Evolutionary conservation across 73 alveolate genomes (phyloP).

Genomic region (Blepharisma japonicum): DNA sequence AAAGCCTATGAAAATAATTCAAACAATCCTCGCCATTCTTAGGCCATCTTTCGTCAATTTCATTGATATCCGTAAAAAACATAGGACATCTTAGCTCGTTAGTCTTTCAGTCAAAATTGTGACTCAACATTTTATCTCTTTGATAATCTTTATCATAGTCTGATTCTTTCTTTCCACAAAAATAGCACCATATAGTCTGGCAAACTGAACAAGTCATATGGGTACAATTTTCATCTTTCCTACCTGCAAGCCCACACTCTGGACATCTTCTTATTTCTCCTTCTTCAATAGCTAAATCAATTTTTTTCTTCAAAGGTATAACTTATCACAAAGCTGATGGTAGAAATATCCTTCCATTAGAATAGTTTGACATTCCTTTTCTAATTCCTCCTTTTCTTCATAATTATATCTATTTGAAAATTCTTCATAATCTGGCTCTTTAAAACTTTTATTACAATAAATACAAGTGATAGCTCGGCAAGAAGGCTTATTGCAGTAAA

Average conservation of each 20-base stretch:
- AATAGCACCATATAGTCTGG: slow-evolving; percentile 46
- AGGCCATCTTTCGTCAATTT: slow-evolving; percentile 42
- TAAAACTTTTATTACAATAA: slow-evolving; percentile 23
- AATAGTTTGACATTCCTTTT: background rate
- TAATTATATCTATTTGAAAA: background rate
- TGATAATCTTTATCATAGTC: slow-evolving; percentile 24
- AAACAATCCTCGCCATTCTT: slow-evolving; percentile 19
- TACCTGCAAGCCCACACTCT: slow-evolving; percentile 36
- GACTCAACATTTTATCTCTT: background rate
- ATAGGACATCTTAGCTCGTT: slow-evolving; percentile 36
- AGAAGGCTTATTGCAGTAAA: slow-evolving; percentile 24
- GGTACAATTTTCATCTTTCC: slow-evolving; percentile 46
- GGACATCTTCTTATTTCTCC: slow-evolving; percentile 40
- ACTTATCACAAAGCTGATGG: slow-evolving; percentile 29
- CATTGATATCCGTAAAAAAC: slow-evolving; percentile 35
- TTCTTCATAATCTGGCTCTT: background rate
- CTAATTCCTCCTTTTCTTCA: background rate
- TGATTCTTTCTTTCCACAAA: slow-evolving; percentile 34
- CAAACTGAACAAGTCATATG: slow-evolving; percentile 52
- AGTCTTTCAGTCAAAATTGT: slow-evolving; percentile 28
- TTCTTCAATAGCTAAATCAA: slow-evolving; percentile 33
- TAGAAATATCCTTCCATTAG: background rate
- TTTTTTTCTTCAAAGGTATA: slow-evolving; percentile 4
- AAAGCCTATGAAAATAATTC: slow-evolving; percentile 27
- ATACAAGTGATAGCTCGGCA: slow-evolving; percentile 27